Conservation (phyloP, 2,329 filamentous ascomycete species). For the Fusarium citri region DNA sequence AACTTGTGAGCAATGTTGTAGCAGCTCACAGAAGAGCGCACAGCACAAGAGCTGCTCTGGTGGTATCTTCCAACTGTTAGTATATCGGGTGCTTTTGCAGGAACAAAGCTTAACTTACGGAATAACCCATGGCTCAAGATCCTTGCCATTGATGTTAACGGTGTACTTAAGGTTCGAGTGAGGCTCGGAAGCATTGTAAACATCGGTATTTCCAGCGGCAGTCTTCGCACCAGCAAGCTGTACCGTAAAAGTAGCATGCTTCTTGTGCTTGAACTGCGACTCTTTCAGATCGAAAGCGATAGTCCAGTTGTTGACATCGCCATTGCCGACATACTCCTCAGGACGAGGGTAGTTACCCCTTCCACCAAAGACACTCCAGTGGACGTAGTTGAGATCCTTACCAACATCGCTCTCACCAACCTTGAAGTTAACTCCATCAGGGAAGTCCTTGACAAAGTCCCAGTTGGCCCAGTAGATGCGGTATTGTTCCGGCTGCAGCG, state of each 20-base stretch:
- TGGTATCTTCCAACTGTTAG: slow-evolving; percentile 33
- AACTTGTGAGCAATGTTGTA: slow-evolving; percentile 72
- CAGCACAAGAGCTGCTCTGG: slow-evolving; percentile 64
- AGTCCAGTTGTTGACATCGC: slow-evolving; percentile 69
- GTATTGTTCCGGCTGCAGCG: slow-evolving; percentile 67
- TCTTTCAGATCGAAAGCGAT: slow-evolving; percentile 62
- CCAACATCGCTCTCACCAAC: slow-evolving; percentile 63
- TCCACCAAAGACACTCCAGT: slow-evolving; percentile 73
- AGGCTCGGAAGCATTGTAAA: slow-evolving; percentile 63
- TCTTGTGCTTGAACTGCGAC: slow-evolving; percentile 55
- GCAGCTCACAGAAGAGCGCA: slow-evolving; percentile 69
- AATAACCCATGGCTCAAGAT: slow-evolving; percentile 66
- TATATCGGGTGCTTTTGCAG: background rate
- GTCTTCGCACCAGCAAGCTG: slow-evolving; percentile 71
- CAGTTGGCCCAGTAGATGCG: slow-evolving; percentile 71
- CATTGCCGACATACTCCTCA: slow-evolving; percentile 56
- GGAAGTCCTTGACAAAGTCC: slow-evolving; percentile 70
- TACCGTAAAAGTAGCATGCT: slow-evolving; percentile 68
- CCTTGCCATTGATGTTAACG: slow-evolving; percentile 55
- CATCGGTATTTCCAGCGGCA: slow-evolving; percentile 71
- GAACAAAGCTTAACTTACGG: slow-evolving; percentile 53
- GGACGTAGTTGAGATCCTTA: slow-evolving; percentile 71
- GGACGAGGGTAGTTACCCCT: slow-evolving; percentile 60
- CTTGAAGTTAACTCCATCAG: slow-evolving; percentile 66
- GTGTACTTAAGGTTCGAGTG: slow-evolving; percentile 65